These are phyloP conservation scores for Penicillium samsonianum DNA, from an alignment of 495 filamentous ascomycete species.

Conservation along the genomic window DNA sequence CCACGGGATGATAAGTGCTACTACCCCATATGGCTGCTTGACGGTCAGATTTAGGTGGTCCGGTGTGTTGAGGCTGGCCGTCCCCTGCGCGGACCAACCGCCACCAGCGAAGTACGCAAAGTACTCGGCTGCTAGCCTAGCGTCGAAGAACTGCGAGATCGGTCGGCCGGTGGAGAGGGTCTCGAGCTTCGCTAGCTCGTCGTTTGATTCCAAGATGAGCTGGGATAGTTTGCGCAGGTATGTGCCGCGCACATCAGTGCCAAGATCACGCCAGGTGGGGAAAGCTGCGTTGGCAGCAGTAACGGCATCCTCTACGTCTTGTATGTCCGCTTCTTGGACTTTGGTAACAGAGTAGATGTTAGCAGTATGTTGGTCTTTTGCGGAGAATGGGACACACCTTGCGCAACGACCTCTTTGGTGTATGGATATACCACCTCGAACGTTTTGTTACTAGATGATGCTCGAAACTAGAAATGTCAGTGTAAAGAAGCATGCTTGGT, in stretches of 20 bases:
- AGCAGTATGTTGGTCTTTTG: neutral
- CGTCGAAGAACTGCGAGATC: slow-evolving; percentile 32
- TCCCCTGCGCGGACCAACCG: slow-evolving; percentile 39
- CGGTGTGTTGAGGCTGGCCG: slow-evolving; percentile 61
- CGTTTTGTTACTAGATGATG: slow-evolving; percentile 44
- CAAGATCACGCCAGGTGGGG: slow-evolving; percentile 58
- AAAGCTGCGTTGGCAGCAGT: slow-evolving; percentile 60
- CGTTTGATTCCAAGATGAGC: slow-evolving; percentile 50
- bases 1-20: slow-evolving; percentile 40
- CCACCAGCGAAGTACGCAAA: slow-evolving; percentile 34
- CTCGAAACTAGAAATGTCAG: slow-evolving; percentile 37
- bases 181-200: slow-evolving; percentile 54
- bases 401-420: slow-evolving; percentile 43
- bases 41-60: slow-evolving; percentile 51
- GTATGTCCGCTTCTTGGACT: slow-evolving; percentile 49
- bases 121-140: slow-evolving; percentile 16
- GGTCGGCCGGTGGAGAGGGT: slow-evolving; percentile 35
- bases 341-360: slow-evolving; percentile 1
- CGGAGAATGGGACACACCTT: slow-evolving; percentile 27
- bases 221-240: slow-evolving; percentile 56
- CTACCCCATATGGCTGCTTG: slow-evolving; percentile 38
- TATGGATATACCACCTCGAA: slow-evolving; percentile 50
- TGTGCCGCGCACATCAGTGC: slow-evolving; percentile 41
- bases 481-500: neutral
- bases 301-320: slow-evolving; percentile 62